These are phyloP conservation scores for Cajanus cajan DNA, from an alignment of 306 rosid species.

Conservation along the genomic window DNA sequence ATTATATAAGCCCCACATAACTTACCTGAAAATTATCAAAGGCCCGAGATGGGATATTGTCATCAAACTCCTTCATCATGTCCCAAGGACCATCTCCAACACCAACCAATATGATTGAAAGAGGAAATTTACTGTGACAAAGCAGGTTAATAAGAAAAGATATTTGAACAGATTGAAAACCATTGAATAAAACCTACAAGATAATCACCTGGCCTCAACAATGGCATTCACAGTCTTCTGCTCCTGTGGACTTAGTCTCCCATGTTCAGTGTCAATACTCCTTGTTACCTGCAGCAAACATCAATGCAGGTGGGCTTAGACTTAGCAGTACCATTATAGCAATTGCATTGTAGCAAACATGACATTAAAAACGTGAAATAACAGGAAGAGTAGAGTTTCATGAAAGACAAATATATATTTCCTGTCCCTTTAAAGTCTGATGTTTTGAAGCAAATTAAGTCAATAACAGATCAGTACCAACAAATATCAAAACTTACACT, in stretches of 20 bases:
- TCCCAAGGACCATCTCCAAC: constrained; percentile 99
- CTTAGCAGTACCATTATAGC: background rate
- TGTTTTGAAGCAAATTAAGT: background rate
- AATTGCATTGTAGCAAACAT: background rate
- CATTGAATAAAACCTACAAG: background rate
- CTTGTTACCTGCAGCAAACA: constrained; percentile 76
- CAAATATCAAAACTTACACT: no score
- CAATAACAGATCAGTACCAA: background rate
- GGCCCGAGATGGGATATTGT: constrained; percentile 84
- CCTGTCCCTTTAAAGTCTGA: background rate
- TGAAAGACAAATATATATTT: background rate
- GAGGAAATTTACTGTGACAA: constrained; percentile 76
- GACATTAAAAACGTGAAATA: background rate
- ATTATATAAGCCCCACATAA: background rate
- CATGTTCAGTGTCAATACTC: constrained; percentile 78
- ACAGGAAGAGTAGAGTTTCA: background rate
- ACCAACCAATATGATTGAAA: constrained; percentile 89
- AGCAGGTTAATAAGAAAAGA: constrained; percentile 26
- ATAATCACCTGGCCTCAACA: constrained; percentile 85
- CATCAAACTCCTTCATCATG: constrained; percentile 93
- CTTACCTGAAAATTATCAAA: constrained; percentile 94
- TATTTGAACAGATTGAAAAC: constrained; percentile 3
- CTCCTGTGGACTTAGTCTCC: constrained; percentile 86
- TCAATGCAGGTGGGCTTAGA: background rate
- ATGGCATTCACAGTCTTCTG: constrained; percentile 86